These are phyloP conservation scores for Lathyrus tuberosus DNA, from an alignment of 306 rosid genomes.

Conservation along the genomic window DNA sequence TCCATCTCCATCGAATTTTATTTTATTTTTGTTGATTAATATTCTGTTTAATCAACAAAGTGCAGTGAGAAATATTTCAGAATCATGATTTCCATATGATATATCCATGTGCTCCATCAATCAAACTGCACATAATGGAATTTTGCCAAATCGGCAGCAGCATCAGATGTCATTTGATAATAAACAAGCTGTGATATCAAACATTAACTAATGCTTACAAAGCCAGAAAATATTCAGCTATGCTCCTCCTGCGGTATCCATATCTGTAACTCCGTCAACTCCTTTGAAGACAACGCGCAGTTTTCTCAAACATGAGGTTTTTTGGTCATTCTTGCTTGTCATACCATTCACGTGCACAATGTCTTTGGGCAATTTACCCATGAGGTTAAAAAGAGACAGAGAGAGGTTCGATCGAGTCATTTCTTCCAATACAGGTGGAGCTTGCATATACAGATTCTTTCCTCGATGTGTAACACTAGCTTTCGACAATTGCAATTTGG, in stretches of 20 bases:
- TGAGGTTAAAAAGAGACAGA: constrained; percentile 63
- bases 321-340: constrained; percentile 60
- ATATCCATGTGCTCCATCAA: constrained; percentile 25
- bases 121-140: constrained; percentile 21
- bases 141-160: constrained; percentile 12
- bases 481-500: constrained; percentile 69
- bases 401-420: constrained; percentile 89
- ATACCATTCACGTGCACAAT: constrained; percentile 78
- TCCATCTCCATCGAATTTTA: no score
- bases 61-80: not conserved
- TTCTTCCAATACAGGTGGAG: constrained; percentile 93
- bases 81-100: constrained; percentile 15
- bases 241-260: constrained; percentile 91
- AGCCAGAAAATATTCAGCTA: constrained; percentile 41
- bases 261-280: constrained; percentile 78
- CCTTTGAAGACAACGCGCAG: constrained; percentile 76
- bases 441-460: constrained; percentile 91
- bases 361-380: constrained; percentile 72
- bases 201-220: constrained; percentile 34
- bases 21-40: no score
- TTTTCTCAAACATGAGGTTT: constrained; percentile 66
- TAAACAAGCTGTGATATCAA: constrained; percentile 30
- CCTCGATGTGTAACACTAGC: constrained; percentile 79
- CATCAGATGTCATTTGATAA: constrained; percentile 14
- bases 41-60: no score